These are phyloP conservation scores for Tulasnella sp. DNA, from an alignment of 768 basidiomycete species.

Conservation along the genomic window DNA sequence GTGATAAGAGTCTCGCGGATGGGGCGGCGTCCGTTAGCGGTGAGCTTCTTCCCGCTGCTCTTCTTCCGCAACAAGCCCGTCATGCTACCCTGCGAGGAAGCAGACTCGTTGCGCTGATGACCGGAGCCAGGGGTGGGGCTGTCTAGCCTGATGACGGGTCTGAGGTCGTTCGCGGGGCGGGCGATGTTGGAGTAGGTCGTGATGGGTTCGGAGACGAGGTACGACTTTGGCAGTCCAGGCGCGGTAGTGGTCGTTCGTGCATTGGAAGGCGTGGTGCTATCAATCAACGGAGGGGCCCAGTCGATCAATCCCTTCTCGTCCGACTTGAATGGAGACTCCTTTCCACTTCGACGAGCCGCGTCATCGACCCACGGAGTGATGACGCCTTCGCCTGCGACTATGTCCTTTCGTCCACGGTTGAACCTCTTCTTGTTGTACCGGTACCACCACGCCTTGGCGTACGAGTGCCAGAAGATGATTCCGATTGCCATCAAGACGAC, in stretches of 20 bases:
- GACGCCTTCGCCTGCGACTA: constrained; percentile 52
- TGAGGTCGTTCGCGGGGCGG: constrained; percentile 1
- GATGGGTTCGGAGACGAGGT: neutral
- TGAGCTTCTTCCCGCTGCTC: constrained; percentile 20
- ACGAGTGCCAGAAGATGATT: constrained; percentile 74
- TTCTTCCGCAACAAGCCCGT: constrained; percentile 18
- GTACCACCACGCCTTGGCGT: constrained; percentile 56
- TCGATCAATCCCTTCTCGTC: constrained; percentile 11
- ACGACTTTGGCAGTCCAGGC: neutral
- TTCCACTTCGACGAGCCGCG: constrained; percentile 5
- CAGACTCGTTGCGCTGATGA: neutral
- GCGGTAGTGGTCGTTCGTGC: neutral
- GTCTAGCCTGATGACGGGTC: constrained; percentile 20
- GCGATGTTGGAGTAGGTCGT: constrained; percentile 22
- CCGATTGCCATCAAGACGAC: constrained; percentile 79
- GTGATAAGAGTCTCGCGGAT: constrained; percentile 23
- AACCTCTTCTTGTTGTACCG: constrained; percentile 50
- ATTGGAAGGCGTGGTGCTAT: neutral
- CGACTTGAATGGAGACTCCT: neutral
- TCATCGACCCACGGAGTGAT: constrained; percentile 40
- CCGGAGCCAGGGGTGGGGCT: neutral
- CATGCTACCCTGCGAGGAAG: neutral
- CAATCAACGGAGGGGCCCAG: neutral
- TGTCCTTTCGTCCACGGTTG: constrained; percentile 58
- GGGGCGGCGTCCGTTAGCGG: constrained; percentile 21